A percentile compares a stretch with the other conserved stretches of the same genome.
These are phyloP conservation scores for Diaporthe citriasiana DNA, from an alignment of 2,329 filamentous ascomycete species.

Conservation along the genomic window DNA sequence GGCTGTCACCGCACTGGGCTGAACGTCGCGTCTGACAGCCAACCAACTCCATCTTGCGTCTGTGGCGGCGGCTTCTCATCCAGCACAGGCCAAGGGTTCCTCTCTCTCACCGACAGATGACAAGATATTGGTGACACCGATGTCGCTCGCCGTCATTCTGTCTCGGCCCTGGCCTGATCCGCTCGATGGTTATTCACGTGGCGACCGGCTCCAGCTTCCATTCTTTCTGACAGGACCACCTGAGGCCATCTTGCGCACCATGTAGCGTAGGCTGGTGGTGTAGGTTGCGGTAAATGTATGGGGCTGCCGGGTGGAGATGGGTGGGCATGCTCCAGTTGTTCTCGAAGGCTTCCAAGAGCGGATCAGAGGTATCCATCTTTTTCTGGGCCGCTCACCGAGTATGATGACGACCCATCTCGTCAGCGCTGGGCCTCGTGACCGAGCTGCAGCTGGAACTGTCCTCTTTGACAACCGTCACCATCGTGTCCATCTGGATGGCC, in stretches of 20 bases:
- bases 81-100: constrained; percentile 35
- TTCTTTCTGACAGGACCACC: not conserved
- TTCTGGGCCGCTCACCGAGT: constrained; percentile 31
- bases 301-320: not conserved
- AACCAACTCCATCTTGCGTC: constrained; percentile 30
- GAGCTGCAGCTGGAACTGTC: constrained; percentile 6
- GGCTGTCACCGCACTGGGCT: constrained; percentile 37
- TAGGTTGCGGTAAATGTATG: not conserved
- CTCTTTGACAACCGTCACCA: constrained; percentile 49
- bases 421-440: constrained; percentile 20
- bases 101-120: constrained; percentile 40
- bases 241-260: not conserved
- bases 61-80: constrained; percentile 24
- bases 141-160: constrained; percentile 34
- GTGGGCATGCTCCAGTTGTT: constrained; percentile 25
- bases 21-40: constrained; percentile 32
- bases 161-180: constrained; percentile 25
- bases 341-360: constrained; percentile 29
- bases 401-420: not conserved
- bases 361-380: constrained; percentile 1
- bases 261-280: not conserved
- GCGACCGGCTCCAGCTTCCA: constrained; percentile 25
- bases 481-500: constrained; percentile 50
- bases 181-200: constrained; percentile 27
- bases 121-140: constrained; percentile 34